Evolutionary conservation across 371 early-diverging fungal genomes (phyloP), one percentile per base, ranked within the genome.

Genomic region (Apophysomyces variabilis): DNA sequence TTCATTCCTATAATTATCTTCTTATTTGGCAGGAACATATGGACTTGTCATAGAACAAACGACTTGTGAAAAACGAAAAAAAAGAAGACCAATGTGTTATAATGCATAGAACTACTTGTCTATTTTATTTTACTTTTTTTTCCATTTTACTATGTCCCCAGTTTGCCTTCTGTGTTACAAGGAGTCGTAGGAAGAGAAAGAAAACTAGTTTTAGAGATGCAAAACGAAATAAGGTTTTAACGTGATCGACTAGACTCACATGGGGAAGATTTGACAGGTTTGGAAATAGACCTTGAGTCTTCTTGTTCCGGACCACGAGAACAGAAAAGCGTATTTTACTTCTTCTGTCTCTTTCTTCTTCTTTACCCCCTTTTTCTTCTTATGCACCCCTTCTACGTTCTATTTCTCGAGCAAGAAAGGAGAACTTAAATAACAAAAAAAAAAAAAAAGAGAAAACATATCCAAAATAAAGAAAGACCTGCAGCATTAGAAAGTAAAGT

Each of bases 301-400:
- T 50, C 18, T 18, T 50, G 21, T 50, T 21, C 9, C 9, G n/a
- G 54, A 50, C 8, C 18, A 18, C 18, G 11, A 50, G 54, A 26
- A 50, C 54, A 21, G 8, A 21, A 7, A 50, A 26, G 9, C 9
- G 18, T 5, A 45, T 13, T 4, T n/a, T 45, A 14, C 14, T 43
- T 43, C 43, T 43, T 14, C 43, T 45, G 13, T 6, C 46, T 18
- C 16, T 45, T 45, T n/a, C 13, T 18, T 45, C 46, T 50, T 21
- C 54, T 50, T 21, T 16, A 18, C 18, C 21, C 54, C 21, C 54
- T 21, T 50, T 50, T 26, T 26, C 32, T 26, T 26, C 32, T 26
- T 9, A 50, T 18, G 54, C 21, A 50, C 54, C 21, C 54, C 54
- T 50, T 50, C 54, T 26, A 11, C 21, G 54, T 50, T 50, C 54